phyloP scores from a whole-genome alignment of 2,329 filamentous ascomycete genomes.

The Pseudocercospora crystallina region DNA sequence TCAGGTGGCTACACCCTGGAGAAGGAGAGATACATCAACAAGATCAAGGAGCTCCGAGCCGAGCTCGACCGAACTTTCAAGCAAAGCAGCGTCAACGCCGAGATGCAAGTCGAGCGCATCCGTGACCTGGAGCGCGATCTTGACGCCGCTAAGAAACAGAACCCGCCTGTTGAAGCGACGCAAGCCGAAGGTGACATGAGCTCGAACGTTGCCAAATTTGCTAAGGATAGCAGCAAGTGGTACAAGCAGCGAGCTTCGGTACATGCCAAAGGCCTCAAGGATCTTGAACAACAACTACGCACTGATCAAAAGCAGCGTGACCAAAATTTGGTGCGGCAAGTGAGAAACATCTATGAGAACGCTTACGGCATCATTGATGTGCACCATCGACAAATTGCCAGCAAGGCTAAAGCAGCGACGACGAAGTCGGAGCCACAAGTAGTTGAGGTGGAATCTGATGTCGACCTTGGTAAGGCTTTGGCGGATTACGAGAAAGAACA shows the following conservation, averaged over 20 bases:
- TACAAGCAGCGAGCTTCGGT: conserved; percentile 36
- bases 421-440: conserved; percentile 12
- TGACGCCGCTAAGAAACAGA: conserved; percentile 1
- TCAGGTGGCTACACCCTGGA: conserved; percentile 7
- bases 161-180: conserved; percentile 15
- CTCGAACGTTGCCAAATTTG: conserved; percentile 37
- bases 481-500: conserved; percentile 27
- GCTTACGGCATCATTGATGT: conserved; percentile 41
- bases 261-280: neutral
- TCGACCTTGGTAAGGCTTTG: conserved; percentile 27
- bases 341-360: conserved; percentile 45
- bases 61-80: conserved; percentile 23
- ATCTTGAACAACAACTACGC: conserved; percentile 6
- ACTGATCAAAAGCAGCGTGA: conserved; percentile 22
- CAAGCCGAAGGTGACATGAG: conserved; percentile 41
- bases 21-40: conserved; percentile 21
- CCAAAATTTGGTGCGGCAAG: conserved; percentile 37
- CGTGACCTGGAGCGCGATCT: conserved; percentile 21
- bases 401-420: neutral
- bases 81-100: conserved; percentile 20
- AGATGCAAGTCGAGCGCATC: conserved; percentile 22
- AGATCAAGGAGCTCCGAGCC: conserved; percentile 20
- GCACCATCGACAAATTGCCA: conserved; percentile 25
- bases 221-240: conserved; percentile 35
- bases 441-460: conserved; percentile 24